These are phyloP conservation scores for Neurospora tetrasperma DNA, from an alignment of 495 filamentous ascomycete species.

Conservation along the genomic window DNA sequence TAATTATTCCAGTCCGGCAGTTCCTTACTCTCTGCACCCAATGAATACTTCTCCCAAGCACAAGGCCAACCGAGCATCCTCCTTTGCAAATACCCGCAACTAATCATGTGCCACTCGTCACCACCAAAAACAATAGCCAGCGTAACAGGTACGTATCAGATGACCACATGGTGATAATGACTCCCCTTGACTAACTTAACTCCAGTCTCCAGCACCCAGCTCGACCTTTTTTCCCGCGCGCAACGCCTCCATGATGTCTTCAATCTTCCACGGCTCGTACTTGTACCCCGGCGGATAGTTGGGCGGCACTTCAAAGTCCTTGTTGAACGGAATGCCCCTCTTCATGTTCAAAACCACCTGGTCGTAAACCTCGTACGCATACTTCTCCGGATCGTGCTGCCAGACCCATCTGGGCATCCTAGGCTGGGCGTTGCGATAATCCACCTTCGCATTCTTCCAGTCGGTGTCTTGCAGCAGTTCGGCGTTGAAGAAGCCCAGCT, in stretches of 20 bases:
- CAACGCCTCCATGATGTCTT: slow-evolving; percentile 31
- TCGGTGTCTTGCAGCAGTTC: slow-evolving; percentile 48
- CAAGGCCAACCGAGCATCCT: not conserved
- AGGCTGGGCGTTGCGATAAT: slow-evolving; percentile 41
- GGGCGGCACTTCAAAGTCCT: slow-evolving; percentile 29
- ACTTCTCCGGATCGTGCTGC: slow-evolving; percentile 46
- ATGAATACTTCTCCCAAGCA: not conserved
- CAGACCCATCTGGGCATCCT: slow-evolving; percentile 45
- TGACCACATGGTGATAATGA: slow-evolving; percentile 5
- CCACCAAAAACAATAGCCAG: not conserved
- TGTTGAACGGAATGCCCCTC: slow-evolving; percentile 27
- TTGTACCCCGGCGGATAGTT: slow-evolving; percentile 37
- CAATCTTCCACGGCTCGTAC: slow-evolving; percentile 37
- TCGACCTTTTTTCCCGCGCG: slow-evolving; percentile 24
- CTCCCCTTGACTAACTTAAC: slow-evolving; percentile 6
- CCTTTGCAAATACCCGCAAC: not conserved
- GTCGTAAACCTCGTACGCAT: slow-evolving; percentile 44
- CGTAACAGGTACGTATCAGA: slow-evolving; percentile 23
- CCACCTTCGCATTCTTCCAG: slow-evolving; percentile 40
- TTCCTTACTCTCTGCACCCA: not conserved
- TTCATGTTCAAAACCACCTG: slow-evolving; percentile 32
- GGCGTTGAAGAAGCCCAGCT: slow-evolving; percentile 45
- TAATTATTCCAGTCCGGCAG: not conserved
- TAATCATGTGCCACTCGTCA: not conserved
- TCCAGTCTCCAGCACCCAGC: slow-evolving; percentile 31